phyloP scores from a whole-genome alignment of 352 stramenopile species.

The Phytopythium cucurbitacearum region DNA sequence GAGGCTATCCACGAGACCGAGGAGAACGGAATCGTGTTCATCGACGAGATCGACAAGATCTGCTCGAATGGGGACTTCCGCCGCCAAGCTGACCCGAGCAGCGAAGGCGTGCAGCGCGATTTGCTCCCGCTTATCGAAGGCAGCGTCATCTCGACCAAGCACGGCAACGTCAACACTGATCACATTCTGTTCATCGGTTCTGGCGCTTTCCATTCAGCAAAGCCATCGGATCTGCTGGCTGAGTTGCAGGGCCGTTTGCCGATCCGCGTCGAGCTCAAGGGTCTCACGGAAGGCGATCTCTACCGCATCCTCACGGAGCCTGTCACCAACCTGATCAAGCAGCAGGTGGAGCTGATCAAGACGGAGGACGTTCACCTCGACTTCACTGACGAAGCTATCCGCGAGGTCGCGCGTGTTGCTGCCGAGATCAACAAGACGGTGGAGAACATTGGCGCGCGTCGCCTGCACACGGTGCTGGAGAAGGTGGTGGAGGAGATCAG shows the following conservation, averaged over 20 bases:
- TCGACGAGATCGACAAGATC: slow-evolving; percentile 99
- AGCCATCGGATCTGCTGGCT: slow-evolving; percentile 97
- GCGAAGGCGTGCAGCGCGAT: slow-evolving; percentile 98
- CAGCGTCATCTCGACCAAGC: slow-evolving; percentile 96
- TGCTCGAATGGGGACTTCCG: slow-evolving; percentile 94
- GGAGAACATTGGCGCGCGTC: slow-evolving; percentile 98
- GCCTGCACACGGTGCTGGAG: slow-evolving; percentile 97
- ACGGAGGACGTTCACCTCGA: slow-evolving; percentile 95
- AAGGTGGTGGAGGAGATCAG: slow-evolving; percentile 99
- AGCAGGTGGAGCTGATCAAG: slow-evolving; percentile 97
- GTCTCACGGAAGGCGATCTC: slow-evolving; percentile 97
- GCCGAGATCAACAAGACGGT: slow-evolving; percentile 95
- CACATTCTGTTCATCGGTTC: slow-evolving; percentile 99
- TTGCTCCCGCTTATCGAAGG: slow-evolving; percentile 98
- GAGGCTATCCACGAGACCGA: slow-evolving; percentile 92
- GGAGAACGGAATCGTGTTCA: slow-evolving; percentile 99
- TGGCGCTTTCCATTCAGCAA: slow-evolving; percentile 97
- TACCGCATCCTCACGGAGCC: slow-evolving; percentile 99
- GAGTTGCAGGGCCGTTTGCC: slow-evolving; percentile 98
- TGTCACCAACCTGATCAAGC: slow-evolving; percentile 97
- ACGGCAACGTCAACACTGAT: slow-evolving; percentile 99
- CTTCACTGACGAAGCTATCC: slow-evolving; percentile 97
- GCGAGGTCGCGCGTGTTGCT: slow-evolving; percentile 95
- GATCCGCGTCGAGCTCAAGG: slow-evolving; percentile 98
- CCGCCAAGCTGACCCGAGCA: slow-evolving; percentile 93